These are phyloP conservation scores for Blastomyces emzantsi DNA, from an alignment of 2,329 filamentous ascomycete genomes.

Conservation along the genomic window DNA sequence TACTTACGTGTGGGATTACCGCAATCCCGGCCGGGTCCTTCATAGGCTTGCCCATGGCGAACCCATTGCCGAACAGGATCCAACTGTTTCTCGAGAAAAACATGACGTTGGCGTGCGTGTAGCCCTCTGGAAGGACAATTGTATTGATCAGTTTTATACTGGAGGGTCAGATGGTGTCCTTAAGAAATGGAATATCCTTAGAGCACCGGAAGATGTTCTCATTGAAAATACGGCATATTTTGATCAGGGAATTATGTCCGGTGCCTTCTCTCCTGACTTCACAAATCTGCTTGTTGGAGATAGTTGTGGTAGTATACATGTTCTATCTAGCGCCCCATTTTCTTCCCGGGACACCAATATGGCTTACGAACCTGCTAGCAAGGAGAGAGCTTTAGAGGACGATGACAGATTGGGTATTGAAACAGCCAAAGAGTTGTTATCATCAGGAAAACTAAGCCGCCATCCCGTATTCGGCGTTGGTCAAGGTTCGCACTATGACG, in stretches of 20 bases:
- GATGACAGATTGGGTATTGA: conserved; percentile 17
- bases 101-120: conserved; percentile 51
- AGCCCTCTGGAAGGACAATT: conserved; percentile 46
- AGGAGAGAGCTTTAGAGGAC: not conserved
- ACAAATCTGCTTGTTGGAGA: conserved; percentile 50
- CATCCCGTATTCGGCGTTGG: conserved; percentile 33
- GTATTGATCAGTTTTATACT: conserved; percentile 46
- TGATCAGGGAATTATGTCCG: conserved; percentile 49
- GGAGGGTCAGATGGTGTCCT: conserved; percentile 54
- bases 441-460: conserved; percentile 26
- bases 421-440: conserved; percentile 24
- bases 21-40: conserved; percentile 38
- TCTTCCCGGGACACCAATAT: conserved; percentile 19
- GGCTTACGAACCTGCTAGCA: conserved; percentile 18
- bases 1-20: conserved; percentile 53
- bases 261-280: conserved; percentile 48
- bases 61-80: conserved; percentile 41
- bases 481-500: conserved; percentile 33
- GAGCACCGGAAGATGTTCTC: conserved; percentile 42
- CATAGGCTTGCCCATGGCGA: conserved; percentile 44
- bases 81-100: conserved; percentile 36
- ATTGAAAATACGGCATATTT: conserved; percentile 44
- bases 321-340: conserved; percentile 37
- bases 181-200: conserved; percentile 51
- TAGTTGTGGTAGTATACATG: conserved; percentile 45